Conservation (phyloP, 169 alveolate species). For the Plasmodium vivax region DNA sequence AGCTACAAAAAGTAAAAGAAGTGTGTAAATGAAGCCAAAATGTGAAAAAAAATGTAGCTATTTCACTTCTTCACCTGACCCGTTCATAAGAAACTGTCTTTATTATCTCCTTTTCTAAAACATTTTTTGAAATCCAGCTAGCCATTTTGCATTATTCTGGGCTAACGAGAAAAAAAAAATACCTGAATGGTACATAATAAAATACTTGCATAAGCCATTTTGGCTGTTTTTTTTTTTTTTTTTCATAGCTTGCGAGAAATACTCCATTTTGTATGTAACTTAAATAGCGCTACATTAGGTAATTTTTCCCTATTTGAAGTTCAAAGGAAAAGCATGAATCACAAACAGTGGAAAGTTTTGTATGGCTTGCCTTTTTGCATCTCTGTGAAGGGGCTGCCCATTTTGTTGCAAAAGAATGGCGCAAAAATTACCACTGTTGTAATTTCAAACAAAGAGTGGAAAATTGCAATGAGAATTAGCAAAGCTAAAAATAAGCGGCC, state of each 20-base stretch:
- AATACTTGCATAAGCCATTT: background rate
- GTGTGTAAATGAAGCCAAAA: background rate
- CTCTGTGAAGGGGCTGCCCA: background rate
- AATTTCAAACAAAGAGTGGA: background rate
- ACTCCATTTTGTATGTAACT: background rate
- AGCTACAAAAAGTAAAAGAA: background rate
- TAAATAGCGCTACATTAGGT: conserved; percentile 9
- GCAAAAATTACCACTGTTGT: background rate
- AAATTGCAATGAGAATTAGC: background rate
- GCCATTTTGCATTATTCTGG: background rate
- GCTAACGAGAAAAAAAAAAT: background rate
- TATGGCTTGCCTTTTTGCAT: background rate
- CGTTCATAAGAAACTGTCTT: conserved; percentile 22
- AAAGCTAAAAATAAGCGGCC: background rate
- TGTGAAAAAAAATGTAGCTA: conserved; percentile 28
- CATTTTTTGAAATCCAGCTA: background rate
- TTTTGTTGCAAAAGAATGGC: background rate
- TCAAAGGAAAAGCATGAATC: background rate
- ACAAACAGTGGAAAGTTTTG: background rate
- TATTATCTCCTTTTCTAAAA: background rate
- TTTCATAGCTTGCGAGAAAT: background rate
- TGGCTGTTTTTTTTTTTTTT: conserved; percentile 24
- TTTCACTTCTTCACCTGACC: conserved; percentile 24
- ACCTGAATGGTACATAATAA: conserved; percentile 16
- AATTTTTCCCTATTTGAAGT: background rate